These are phyloP conservation scores for Pisolithus microcarpus DNA, from an alignment of 768 basidiomycete species.

Conservation along the genomic window DNA sequence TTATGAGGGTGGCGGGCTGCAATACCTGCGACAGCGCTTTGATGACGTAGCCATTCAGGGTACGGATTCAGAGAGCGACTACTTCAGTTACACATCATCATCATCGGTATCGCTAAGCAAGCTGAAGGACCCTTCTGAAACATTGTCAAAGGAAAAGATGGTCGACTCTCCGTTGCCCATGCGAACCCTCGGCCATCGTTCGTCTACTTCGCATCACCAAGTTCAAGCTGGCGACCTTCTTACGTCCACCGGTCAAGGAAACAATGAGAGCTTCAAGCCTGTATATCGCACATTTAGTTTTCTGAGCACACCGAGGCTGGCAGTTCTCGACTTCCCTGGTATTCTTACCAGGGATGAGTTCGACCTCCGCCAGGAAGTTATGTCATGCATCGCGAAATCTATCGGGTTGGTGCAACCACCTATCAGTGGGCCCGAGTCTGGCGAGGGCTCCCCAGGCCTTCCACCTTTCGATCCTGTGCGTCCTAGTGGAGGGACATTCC, in stretches of 20 bases:
- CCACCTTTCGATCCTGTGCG: conserved; percentile 39
- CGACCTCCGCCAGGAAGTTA: conserved; percentile 92
- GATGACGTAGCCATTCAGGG: conserved; percentile 43
- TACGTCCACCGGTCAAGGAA: conserved; percentile 44
- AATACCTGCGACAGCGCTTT: conserved; percentile 86
- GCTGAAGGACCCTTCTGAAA: conserved; percentile 9
- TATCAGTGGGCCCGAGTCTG: conserved; percentile 57
- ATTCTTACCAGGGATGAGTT: conserved; percentile 58
- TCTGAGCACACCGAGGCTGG: conserved; percentile 43
- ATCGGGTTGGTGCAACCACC: conserved; percentile 91
- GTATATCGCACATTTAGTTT: conserved; percentile 43
- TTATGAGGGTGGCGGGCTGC: conserved; percentile 88
- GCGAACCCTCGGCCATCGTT: conserved; percentile 20
- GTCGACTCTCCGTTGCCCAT: conserved; percentile 19
- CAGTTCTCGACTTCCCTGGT: conserved; percentile 22
- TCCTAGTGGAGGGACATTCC: conserved; percentile 34
- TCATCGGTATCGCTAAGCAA: conserved; percentile 16
- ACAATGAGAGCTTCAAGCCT: conserved; percentile 38
- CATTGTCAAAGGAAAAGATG: conserved; percentile 18
- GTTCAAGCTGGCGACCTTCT: conserved; percentile 76
- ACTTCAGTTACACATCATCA: conserved; percentile 35
- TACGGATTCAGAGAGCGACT: conserved; percentile 50
- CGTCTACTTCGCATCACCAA: conserved; percentile 40
- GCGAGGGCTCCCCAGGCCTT: conserved; percentile 59
- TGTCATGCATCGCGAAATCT: conserved; percentile 96